Evolutionary conservation across 2,329 filamentous ascomycete species (phyloP).

Genomic region (Chaetothyriales sp.): DNA sequence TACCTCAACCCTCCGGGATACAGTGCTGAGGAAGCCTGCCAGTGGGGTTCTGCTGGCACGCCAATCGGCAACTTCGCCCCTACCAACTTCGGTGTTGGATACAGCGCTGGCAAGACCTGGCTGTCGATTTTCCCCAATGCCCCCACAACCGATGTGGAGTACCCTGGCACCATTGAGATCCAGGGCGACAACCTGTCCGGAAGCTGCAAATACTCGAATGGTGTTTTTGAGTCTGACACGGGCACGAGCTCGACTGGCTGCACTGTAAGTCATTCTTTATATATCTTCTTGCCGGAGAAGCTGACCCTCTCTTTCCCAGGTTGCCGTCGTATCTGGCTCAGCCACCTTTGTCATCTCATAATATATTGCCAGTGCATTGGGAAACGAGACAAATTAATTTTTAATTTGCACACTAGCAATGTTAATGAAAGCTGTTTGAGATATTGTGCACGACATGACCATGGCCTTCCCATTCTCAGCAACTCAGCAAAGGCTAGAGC

Average conservation of each 20-base stretch:
- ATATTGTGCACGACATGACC: constrained; percentile 10
- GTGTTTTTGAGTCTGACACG: constrained; percentile 42
- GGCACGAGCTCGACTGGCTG: constrained; percentile 48
- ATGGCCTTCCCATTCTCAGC: neutral
- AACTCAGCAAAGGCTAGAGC: neutral
- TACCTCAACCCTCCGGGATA: constrained; percentile 81
- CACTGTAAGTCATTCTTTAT: constrained; percentile 52
- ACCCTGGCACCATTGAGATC: constrained; percentile 70
- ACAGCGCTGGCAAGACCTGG: constrained; percentile 51
- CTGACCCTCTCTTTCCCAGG: constrained; percentile 24
- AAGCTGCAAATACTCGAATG: constrained; percentile 51
- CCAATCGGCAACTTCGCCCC: constrained; percentile 71
- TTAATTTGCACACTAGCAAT: neutral
- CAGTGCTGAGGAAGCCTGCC: constrained; percentile 51
- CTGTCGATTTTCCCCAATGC: constrained; percentile 73
- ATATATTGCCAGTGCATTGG: constrained; percentile 5
- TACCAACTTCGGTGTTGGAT: constrained; percentile 66
- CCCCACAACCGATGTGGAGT: constrained; percentile 53
- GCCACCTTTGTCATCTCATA: constrained; percentile 34
- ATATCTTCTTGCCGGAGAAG: neutral
- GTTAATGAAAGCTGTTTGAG: neutral
- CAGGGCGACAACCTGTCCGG: constrained; percentile 45
- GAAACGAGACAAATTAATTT: neutral
- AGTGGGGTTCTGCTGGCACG: constrained; percentile 51
- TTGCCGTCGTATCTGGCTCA: constrained; percentile 34